These are phyloP conservation scores for Oehlia diaphana DNA, from an alignment of 192 early-diverging fungal genomes.

Conservation along the genomic window DNA sequence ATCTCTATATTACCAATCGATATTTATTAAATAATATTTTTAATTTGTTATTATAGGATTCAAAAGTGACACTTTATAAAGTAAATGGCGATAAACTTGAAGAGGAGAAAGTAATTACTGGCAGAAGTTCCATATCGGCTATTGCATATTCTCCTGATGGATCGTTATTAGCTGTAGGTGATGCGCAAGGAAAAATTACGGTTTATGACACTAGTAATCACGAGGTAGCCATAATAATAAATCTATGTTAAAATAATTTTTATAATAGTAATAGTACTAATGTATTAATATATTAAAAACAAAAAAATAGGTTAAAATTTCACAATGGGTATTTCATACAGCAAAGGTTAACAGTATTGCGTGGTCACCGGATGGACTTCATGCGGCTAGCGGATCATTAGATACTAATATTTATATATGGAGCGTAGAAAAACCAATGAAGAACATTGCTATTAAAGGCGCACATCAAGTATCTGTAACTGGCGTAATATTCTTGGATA, in stretches of 20 bases:
- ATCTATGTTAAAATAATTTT: background rate
- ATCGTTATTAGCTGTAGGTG: slow-evolving; percentile 74
- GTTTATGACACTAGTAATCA: slow-evolving; percentile 64
- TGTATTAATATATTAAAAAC: background rate
- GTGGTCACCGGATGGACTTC: slow-evolving; percentile 76
- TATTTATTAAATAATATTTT: background rate
- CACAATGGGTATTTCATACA: slow-evolving; percentile 88
- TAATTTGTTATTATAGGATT: slow-evolving; percentile 45
- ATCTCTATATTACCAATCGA: background rate
- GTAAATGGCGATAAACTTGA: slow-evolving; percentile 45
- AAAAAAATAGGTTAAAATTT: slow-evolving; percentile 37
- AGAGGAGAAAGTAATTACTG: slow-evolving; percentile 32
- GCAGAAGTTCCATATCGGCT: slow-evolving; percentile 73
- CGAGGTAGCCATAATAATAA: background rate
- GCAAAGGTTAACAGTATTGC: slow-evolving; percentile 78
- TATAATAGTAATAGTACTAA: background rate
- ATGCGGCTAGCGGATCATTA: slow-evolving; percentile 77
- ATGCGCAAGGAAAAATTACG: slow-evolving; percentile 76
- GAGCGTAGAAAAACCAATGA: slow-evolving; percentile 77
- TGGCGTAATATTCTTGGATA: slow-evolving; percentile 69
- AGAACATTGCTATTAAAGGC: slow-evolving; percentile 71
- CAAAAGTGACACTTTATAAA: slow-evolving; percentile 64
- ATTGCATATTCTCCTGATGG: slow-evolving; percentile 79
- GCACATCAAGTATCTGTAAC: slow-evolving; percentile 83
- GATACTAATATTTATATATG: slow-evolving; percentile 93